A percentile compares a stretch with the other conserved stretches of the same genome.
Evolutionary conservation across 805 yeast species (phyloP).

Genomic region (Lipomyces chichibuensis): DNA sequence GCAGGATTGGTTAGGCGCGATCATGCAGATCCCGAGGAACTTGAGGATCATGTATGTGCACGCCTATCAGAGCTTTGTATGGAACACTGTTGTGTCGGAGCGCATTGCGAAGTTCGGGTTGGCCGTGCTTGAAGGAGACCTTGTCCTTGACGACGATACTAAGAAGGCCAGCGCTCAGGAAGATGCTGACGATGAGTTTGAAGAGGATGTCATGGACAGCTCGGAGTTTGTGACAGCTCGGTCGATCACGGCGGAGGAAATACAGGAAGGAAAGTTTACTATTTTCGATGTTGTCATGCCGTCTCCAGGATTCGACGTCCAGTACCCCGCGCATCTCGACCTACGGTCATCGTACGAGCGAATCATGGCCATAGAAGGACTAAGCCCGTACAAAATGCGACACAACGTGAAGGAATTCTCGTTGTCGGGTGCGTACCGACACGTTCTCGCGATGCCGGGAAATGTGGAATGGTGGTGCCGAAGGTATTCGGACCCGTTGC

Average conservation of each 20-base stretch:
- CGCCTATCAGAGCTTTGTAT: constrained; percentile 93
- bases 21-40: constrained; percentile 89
- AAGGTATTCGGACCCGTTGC: constrained; percentile 63
- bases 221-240: constrained; percentile 58
- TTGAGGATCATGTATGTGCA: constrained; percentile 94
- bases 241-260: constrained; percentile 74
- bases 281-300: constrained; percentile 89
- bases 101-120: constrained; percentile 73
- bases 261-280: constrained; percentile 57
- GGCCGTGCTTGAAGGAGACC: constrained; percentile 75
- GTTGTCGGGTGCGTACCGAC: constrained; percentile 86
- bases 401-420: constrained; percentile 87
- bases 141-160: constrained; percentile 55
- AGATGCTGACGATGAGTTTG: constrained; percentile 56
- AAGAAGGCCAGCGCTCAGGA: constrained; percentile 41
- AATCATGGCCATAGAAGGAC: constrained; percentile 73
- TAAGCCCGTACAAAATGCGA: constrained; percentile 84
- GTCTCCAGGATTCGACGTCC: constrained; percentile 94
- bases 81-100: constrained; percentile 85
- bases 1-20: constrained; percentile 71
- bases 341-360: constrained; percentile 55
- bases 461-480: constrained; percentile 64
- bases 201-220: constrained; percentile 70
- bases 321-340: constrained; percentile 69
- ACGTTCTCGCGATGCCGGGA: constrained; percentile 66